These are phyloP conservation scores for Globomyces sp. DNA, from an alignment of 371 early-diverging fungal species.

Conservation along the genomic window DNA sequence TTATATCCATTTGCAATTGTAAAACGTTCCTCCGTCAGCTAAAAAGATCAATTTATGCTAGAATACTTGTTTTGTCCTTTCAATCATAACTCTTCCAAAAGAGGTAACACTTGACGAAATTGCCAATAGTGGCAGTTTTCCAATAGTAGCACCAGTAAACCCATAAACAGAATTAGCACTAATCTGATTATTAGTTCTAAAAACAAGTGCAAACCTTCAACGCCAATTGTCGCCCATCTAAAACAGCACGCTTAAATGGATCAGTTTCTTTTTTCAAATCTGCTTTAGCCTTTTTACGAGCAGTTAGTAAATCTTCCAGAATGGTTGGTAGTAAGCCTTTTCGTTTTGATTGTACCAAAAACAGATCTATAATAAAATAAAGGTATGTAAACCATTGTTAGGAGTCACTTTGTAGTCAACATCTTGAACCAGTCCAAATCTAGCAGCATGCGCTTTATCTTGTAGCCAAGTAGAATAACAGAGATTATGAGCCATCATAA, in stretches of 20 bases:
- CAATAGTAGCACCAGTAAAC: constrained; percentile 98
- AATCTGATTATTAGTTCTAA: constrained; percentile 52
- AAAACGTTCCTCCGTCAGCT: constrained; percentile 85
- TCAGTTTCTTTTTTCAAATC: constrained; percentile 95
- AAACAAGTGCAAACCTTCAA: constrained; percentile 67
- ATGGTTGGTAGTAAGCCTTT: constrained; percentile 96
- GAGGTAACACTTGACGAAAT: constrained; percentile 99
- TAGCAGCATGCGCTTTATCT: constrained; percentile 39
- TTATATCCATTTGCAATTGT: constrained; percentile 83
- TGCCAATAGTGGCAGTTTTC: constrained; percentile 96
- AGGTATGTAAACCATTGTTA: constrained; percentile 60
- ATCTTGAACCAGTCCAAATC: constrained; percentile 7
- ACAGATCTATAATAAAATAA: constrained; percentile 63
- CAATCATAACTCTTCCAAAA: constrained; percentile 99
- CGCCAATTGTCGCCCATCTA: constrained; percentile 98
- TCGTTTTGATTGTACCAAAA: constrained; percentile 69
- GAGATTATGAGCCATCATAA: constrained; percentile 99
- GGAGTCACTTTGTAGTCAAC: constrained; percentile 86
- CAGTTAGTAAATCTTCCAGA: constrained; percentile 87
- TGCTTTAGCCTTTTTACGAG: constrained; percentile 94
- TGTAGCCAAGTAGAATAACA: constrained; percentile 96
- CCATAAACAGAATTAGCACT: constrained; percentile 99
- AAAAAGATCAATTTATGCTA: background rate
- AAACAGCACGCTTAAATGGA: constrained; percentile 85
- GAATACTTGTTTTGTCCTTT: constrained; percentile 73